phyloP scores from a whole-genome alignment of 352 stramenopile genomes.

The Phytophthora hybrid region DNA sequence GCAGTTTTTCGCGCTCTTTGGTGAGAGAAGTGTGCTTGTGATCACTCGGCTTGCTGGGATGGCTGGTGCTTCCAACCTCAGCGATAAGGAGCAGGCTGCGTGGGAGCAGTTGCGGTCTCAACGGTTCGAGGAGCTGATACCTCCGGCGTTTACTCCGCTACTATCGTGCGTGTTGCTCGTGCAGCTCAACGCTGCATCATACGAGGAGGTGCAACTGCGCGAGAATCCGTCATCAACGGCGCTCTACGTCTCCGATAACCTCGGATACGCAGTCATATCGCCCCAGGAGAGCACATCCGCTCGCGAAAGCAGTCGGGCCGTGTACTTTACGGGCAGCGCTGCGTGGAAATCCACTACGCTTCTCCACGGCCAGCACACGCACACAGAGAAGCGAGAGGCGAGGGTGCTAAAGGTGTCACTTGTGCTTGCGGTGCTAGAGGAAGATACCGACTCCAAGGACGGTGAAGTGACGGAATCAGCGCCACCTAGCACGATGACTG shows the following conservation, averaged over 20 bases:
- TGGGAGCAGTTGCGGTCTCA: conserved; percentile 51
- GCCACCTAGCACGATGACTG: conserved; percentile 35
- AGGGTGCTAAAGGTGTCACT: conserved; percentile 50
- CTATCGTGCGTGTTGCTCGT: conserved; percentile 51
- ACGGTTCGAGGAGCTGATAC: conserved; percentile 44
- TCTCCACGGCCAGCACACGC: conserved; percentile 30
- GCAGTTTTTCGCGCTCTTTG: conserved; percentile 68
- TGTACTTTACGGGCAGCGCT: conserved; percentile 39
- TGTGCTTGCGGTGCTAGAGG: conserved; percentile 42
- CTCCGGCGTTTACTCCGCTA: conserved; percentile 42
- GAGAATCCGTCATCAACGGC: conserved; percentile 45
- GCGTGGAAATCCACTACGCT: conserved; percentile 49
- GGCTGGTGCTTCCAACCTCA: conserved; percentile 23
- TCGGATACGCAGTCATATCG: conserved; percentile 54
- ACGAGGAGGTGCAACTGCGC: conserved; percentile 53
- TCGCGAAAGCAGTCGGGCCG: conserved; percentile 41
- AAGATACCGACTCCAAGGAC: conserved; percentile 34
- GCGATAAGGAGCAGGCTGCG: conserved; percentile 47
- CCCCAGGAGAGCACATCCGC: conserved; percentile 33
- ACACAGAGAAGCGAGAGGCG: conserved; percentile 33
- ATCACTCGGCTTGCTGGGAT: conserved; percentile 48
- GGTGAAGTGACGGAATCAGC: conserved; percentile 30
- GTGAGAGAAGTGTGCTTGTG: conserved; percentile 53
- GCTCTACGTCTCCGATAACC: conserved; percentile 41
- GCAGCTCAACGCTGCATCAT: conserved; percentile 45